A percentile compares a stretch with the other conserved stretches of the same genome.
Evolutionary conservation across 148 eudicot genomes (phyloP).

Genomic region (Amaranthus cruentus): DNA sequence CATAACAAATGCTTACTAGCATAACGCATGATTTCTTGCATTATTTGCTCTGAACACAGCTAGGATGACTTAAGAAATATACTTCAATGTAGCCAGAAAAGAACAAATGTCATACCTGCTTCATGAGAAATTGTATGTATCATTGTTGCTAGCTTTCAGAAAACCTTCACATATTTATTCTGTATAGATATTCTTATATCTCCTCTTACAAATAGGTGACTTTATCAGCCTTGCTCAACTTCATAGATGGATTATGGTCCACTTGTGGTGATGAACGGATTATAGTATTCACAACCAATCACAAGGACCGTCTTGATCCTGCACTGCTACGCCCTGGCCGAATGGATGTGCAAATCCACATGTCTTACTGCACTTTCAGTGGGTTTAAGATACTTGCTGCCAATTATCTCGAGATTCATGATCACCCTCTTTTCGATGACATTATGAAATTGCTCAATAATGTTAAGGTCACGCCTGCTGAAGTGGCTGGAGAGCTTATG

Average conservation of each 20-base stretch:
- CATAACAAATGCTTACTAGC: neutral
- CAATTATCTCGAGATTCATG: conserved; percentile 44
- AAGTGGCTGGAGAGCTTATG: conserved; percentile 40
- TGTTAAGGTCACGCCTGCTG: conserved; percentile 33
- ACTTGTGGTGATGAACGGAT: conserved; percentile 73
- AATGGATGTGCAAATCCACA: conserved; percentile 74
- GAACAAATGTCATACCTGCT: no score
- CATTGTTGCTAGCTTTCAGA: no score
- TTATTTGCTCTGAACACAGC: neutral
- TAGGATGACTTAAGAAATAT: neutral
- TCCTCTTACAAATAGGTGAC: conserved; percentile 35
- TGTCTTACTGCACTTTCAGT: conserved; percentile 59
- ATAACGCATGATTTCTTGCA: neutral
- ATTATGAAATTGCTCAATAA: conserved; percentile 22
- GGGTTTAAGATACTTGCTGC: conserved; percentile 53
- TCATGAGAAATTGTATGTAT: no score
- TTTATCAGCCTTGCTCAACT: conserved; percentile 59
- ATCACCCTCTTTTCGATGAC: conserved; percentile 31
- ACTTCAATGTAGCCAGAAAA: neutral
- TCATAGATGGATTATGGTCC: conserved; percentile 72
- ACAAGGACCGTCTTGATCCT: conserved; percentile 63
- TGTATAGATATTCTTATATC: neutral
- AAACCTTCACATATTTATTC: no score
- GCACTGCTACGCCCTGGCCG: conserved; percentile 69
- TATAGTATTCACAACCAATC: conserved; percentile 73